Evolutionary conservation across 2,329 filamentous ascomycete species (phyloP).

Genomic region (Madurella mycetomatis): DNA sequence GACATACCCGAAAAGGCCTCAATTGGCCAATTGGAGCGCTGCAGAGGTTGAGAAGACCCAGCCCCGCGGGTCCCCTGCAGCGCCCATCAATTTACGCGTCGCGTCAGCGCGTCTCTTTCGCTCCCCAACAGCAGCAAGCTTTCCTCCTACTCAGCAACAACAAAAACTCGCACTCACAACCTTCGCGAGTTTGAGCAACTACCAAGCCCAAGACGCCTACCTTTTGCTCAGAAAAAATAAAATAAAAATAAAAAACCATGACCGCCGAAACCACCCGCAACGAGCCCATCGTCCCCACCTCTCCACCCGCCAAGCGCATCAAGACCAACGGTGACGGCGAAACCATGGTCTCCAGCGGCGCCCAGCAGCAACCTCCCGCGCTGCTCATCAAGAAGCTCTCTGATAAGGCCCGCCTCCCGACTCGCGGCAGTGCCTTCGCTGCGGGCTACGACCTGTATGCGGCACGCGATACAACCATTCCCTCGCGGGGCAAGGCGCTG

Average conservation of each 20-base stretch:
- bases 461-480: constrained; percentile 68
- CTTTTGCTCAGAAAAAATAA: constrained; percentile 10
- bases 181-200: neutral
- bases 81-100: constrained; percentile 14
- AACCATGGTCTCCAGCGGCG: constrained; percentile 32
- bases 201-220: constrained; percentile 2
- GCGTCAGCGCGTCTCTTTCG: constrained; percentile 11
- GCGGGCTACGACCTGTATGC: constrained; percentile 94
- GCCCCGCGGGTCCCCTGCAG: neutral
- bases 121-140: neutral
- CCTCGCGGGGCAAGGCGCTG: constrained; percentile 75
- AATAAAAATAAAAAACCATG: no score
- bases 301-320: constrained; percentile 74
- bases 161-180: neutral
- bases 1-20: neutral
- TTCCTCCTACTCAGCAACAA: neutral
- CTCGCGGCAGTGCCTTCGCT: constrained; percentile 80
- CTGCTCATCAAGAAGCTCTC: constrained; percentile 87
- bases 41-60: neutral
- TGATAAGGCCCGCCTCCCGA: constrained; percentile 73
- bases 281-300: constrained; percentile 45
- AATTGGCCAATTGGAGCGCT: constrained; percentile 16
- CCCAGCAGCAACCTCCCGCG: constrained; percentile 46
- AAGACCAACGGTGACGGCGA: constrained; percentile 47
- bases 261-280: constrained; percentile 46